Evolutionary conservation across 2,329 filamentous ascomycete species (phyloP).

Genomic region (Ophiostoma ips): DNA sequence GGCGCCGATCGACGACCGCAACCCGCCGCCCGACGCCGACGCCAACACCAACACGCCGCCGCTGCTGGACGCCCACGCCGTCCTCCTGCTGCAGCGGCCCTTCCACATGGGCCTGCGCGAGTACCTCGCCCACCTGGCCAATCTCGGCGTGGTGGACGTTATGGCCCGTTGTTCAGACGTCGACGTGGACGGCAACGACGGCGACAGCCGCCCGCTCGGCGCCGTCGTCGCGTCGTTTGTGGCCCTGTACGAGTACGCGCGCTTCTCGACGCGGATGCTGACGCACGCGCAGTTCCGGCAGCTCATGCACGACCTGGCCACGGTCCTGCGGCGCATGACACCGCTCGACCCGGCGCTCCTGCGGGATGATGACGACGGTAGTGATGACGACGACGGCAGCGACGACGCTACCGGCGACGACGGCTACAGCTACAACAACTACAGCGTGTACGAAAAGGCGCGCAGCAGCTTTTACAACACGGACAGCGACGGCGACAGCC

Average conservation of each 20-base stretch:
- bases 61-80: conserved; percentile 50
- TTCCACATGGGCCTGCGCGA: conserved; percentile 60
- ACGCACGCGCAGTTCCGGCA: conserved; percentile 57
- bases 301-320: conserved; percentile 75
- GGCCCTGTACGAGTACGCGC: conserved; percentile 63
- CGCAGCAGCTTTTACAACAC: conserved; percentile 6
- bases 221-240: conserved; percentile 49
- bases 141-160: conserved; percentile 45
- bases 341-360: conserved; percentile 43
- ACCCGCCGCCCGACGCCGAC: conserved; percentile 24
- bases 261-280: conserved; percentile 62
- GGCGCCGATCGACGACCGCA: conserved; percentile 38
- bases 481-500: conserved; percentile 25
- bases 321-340: conserved; percentile 63
- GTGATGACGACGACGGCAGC: conserved; percentile 12
- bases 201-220: conserved; percentile 2
- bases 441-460: conserved; percentile 20
- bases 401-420: conserved; percentile 9
- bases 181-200: background rate
- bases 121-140: conserved; percentile 60
- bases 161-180: background rate
- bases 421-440: conserved; percentile 13
- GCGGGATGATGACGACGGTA: conserved; percentile 15
- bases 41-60: no score
- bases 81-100: conserved; percentile 57